Base-by-base conservation (phyloP, 306 rosid genomes). In the Casuarina glauca region DNA sequence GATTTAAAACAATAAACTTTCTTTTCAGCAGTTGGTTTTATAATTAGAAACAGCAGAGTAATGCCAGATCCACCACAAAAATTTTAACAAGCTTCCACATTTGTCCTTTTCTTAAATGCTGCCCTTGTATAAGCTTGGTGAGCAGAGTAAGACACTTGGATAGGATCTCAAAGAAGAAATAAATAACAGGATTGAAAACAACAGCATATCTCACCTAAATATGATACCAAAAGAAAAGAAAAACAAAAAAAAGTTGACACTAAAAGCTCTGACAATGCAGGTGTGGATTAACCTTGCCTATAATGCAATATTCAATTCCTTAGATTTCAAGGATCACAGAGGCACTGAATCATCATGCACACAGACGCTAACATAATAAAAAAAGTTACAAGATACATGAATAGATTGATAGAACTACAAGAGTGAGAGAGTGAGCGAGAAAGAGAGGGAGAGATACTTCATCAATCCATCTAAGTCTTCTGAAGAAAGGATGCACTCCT, bases 401-500 rank as follows among this genome's bases (percentile, higher is more conserved):
- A 75, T 19, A 35, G 32, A 26, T 26, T 26, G 32, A 26, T 26
- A 26, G 32, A 26, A 26, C 32, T 26, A 26, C 32, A 26, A 26
- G 32, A 26, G 32, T 26, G 32, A 26, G 78, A 35, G 60, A 48
- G 77, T 39, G 38, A 53, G 70, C 54, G 72, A 36, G 77, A 76
- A 57, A 55, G 76, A 74, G 72, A 80, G 41, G 76, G 86, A 78
- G 76, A 82, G 62, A 68, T 80, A 94, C 97, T 87, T 90, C 60
- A 89, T 88, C 89, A 94, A 83, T 70, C 97, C 98, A 81, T 88
- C 87, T 93, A 94, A 83, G 76, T 94, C 98, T 63, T 87, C 88
- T 26, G 80, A 73, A 76, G 96, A 89, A 81, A 94, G 90, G 78
- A 78, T 13, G 76, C 94, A 91, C 74, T 91, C 96, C 84, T 83